Evolutionary conservation across 2,329 filamentous ascomycete genomes (phyloP).

Genomic region (Ascochyta rabiei): DNA sequence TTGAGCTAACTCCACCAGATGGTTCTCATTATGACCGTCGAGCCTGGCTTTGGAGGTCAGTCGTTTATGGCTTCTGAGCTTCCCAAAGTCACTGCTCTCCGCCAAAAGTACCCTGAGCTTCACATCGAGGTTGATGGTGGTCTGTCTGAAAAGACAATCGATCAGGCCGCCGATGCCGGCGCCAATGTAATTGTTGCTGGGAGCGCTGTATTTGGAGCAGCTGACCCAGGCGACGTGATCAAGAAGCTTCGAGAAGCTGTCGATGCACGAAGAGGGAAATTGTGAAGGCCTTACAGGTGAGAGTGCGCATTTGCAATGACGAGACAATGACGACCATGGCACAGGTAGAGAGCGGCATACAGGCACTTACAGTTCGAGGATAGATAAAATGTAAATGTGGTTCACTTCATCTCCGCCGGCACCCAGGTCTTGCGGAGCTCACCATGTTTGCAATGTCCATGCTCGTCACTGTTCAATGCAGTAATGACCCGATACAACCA

Average conservation of each 20-base stretch:
- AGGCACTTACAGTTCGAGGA: constrained; percentile 1
- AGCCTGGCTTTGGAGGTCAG: constrained; percentile 96
- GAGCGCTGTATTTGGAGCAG: constrained; percentile 91
- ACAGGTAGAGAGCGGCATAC: background rate
- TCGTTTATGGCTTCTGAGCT: constrained; percentile 98
- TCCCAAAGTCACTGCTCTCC: constrained; percentile 86
- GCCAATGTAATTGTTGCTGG: constrained; percentile 98
- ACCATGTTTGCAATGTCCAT: background rate
- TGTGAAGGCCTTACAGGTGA: constrained; percentile 22
- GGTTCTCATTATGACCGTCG: constrained; percentile 97
- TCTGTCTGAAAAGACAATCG: constrained; percentile 84
- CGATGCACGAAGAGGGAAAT: constrained; percentile 60
- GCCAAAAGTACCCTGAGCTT: constrained; percentile 83
- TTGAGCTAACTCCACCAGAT: constrained; percentile 65
- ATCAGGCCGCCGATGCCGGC: constrained; percentile 90
- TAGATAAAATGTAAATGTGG: constrained; percentile 15
- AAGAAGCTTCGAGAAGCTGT: constrained; percentile 79
- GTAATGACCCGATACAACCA: background rate
- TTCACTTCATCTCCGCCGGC: background rate
- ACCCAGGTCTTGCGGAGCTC: background rate
- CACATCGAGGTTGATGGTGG: constrained; percentile 99
- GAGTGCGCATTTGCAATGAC: background rate
- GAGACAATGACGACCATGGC: constrained; percentile 2
- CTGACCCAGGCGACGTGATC: constrained; percentile 88
- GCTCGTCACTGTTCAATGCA: background rate